Evolutionary conservation across 768 basidiomycete genomes (phyloP).

Genomic region (Punctularia strigosozonata): DNA sequence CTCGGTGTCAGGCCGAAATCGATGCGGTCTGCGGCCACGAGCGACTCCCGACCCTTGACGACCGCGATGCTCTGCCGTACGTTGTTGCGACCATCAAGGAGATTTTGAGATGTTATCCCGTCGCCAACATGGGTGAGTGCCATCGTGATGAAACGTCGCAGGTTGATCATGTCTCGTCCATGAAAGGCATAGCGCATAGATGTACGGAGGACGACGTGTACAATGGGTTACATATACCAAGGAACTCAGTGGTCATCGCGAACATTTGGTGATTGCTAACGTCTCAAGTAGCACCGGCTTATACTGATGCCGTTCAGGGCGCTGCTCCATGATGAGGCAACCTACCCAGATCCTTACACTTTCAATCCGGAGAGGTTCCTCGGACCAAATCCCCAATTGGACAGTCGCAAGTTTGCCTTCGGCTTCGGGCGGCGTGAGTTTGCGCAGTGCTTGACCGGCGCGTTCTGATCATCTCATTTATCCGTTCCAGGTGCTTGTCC

Average conservation of each 20-base stretch:
- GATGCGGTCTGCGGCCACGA: slow-evolving; percentile 27
- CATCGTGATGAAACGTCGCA: no score
- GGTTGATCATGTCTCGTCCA: not conserved
- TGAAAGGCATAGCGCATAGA: no score
- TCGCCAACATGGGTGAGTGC: slow-evolving; percentile 28
- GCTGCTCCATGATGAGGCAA: not conserved
- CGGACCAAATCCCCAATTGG: slow-evolving; percentile 10
- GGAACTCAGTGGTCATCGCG: no score
- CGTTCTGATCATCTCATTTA: no score
- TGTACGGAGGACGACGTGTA: no score
- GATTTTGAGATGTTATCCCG: slow-evolving; percentile 34
- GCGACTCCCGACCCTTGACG: slow-evolving; percentile 26
- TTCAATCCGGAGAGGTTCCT: slow-evolving; percentile 1
- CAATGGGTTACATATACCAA: no score
- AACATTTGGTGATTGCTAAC: no score
- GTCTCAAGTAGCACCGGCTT: no score
- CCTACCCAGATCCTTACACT: not conserved
- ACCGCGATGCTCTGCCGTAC: slow-evolving; percentile 37
- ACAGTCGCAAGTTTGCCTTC: slow-evolving; percentile 45
- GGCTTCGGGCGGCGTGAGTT: slow-evolving; percentile 60
- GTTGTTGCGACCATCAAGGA: slow-evolving; percentile 33
- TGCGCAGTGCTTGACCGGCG: no score
- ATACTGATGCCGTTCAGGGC: slow-evolving; percentile 4
- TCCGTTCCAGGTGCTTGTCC: no score
- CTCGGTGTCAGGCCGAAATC: slow-evolving; percentile 41